A percentile compares a stretch with the other conserved stretches of the same genome.
Evolutionary conservation across 2,329 filamentous ascomycete genomes (phyloP).

Genomic region (Arthrocladium fulminans): DNA sequence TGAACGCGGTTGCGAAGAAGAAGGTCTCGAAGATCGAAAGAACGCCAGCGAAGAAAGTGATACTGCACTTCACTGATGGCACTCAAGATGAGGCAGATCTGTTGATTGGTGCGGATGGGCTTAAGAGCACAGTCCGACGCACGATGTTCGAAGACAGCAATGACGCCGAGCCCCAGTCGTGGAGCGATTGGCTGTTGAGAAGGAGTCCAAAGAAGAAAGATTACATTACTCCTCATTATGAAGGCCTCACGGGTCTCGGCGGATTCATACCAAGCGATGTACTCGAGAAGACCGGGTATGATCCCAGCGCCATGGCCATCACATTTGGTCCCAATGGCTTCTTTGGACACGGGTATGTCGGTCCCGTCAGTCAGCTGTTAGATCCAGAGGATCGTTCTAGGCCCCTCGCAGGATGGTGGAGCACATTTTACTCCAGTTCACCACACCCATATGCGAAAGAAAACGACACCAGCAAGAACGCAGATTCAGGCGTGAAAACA

Average conservation of each 20-base stretch:
- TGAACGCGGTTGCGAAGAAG: constrained; percentile 27
- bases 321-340: constrained; percentile 43
- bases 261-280: constrained; percentile 33
- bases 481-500: constrained; percentile 6
- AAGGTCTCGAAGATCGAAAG: constrained; percentile 25
- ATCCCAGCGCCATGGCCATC: constrained; percentile 33
- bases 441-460: neutral
- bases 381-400: constrained; percentile 23
- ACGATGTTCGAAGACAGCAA: constrained; percentile 29
- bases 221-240: constrained; percentile 30
- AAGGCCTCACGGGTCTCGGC: constrained; percentile 39
- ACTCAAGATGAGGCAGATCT: constrained; percentile 32
- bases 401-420: constrained; percentile 38
- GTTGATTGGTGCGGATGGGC: constrained; percentile 36
- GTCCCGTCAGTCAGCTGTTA: constrained; percentile 21
- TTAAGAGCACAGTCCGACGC: constrained; percentile 30
- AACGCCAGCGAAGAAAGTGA: constrained; percentile 17
- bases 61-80: constrained; percentile 29
- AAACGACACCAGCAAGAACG: constrained; percentile 12
- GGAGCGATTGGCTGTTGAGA: constrained; percentile 25
- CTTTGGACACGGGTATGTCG: constrained; percentile 40
- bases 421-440: constrained; percentile 25
- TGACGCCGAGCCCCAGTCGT: constrained; percentile 9
- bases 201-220: constrained; percentile 4
- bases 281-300: constrained; percentile 25